These are phyloP conservation scores for Didymella arachidicola DNA, from an alignment of 2,329 filamentous ascomycete species.

Conservation along the genomic window DNA sequence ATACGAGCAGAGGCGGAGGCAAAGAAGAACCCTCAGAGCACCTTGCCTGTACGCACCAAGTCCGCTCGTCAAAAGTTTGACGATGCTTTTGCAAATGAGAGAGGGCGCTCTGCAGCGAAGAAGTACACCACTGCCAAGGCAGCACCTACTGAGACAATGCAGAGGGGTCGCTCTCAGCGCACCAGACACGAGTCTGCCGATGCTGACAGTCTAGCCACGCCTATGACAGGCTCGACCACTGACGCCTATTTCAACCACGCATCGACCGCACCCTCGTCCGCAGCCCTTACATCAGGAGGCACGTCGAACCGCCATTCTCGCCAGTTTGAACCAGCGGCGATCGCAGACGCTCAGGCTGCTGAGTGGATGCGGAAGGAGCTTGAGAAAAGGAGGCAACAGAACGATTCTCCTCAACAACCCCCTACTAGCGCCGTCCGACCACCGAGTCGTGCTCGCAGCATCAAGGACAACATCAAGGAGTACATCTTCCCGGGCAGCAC, in stretches of 20 bases:
- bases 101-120: slow-evolving; percentile 34
- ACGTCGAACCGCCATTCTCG: slow-evolving; percentile 53
- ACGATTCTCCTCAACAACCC: slow-evolving; percentile 32
- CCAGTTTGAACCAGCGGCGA: slow-evolving; percentile 47
- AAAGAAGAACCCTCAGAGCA: slow-evolving; percentile 29
- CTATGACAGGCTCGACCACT: slow-evolving; percentile 53
- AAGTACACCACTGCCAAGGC: slow-evolving; percentile 29
- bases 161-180: slow-evolving; percentile 16
- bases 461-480: slow-evolving; percentile 51
- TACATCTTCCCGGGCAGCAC: slow-evolving; percentile 53
- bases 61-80: slow-evolving; percentile 45
- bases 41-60: slow-evolving; percentile 40
- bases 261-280: slow-evolving; percentile 55
- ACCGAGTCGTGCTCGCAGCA: slow-evolving; percentile 49
- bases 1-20: slow-evolving; percentile 34
- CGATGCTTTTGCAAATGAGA: slow-evolving; percentile 28
- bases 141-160: slow-evolving; percentile 25
- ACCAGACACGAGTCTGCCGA: slow-evolving; percentile 25
- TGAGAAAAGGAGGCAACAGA: slow-evolving; percentile 48
- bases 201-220: slow-evolving; percentile 52
- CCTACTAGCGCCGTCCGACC: slow-evolving; percentile 37
- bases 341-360: slow-evolving; percentile 50
- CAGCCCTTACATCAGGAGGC: slow-evolving; percentile 50
- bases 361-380: slow-evolving; percentile 57
- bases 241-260: slow-evolving; percentile 48